Evolutionary conservation across 2,329 filamentous ascomycete species (phyloP), one percentile per base, ranked within the genome.

Genomic region (Phoma sp.): DNA sequence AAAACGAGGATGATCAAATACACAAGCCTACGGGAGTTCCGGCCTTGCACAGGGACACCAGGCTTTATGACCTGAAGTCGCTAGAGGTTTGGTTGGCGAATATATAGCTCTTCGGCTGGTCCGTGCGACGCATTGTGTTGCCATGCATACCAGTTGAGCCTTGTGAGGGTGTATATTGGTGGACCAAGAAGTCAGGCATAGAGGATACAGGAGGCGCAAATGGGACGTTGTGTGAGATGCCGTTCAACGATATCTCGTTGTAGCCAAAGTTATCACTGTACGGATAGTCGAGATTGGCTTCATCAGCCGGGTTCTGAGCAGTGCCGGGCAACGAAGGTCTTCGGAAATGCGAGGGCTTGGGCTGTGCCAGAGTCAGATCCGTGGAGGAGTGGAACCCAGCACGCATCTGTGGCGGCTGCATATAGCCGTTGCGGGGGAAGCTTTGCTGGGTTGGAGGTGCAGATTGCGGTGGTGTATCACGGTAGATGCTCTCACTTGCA

Each of bases 381-480:
- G 66, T 69, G 12, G 70, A 67, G 2, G 72, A 73, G 39, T 72
- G 71, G 33, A 71, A 74, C n/a, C 64, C 71, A 43, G 64, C 48
- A 27, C 64, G 67, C 55, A 68, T 65, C 27, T 74, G 72, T 17
- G 72, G 65, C 6, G 68, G 71, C 32, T 70, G 71, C 68, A 75
- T 74, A 50, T 74, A 77, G 7, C 67, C 61, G 25, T 65, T 66
- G 9, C 68, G 68, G 15, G 77, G 71, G 53, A 82, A 82, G 40
- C 68, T 74, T 61, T 80, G 76, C 57, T 82, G 80, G n/a, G 75
- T 77, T 2, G 80, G 78, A 13, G 80, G 80, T 33, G 80, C 80
- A 24, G 80, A 82, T 58, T 82, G 80, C 7, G 80, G 80, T 33
- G 80, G 80, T 4, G 80, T 81, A 53, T 81, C 78, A 43, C 77